phyloP scores from a whole-genome alignment of 1,284 basidiomycete species.

The Volvariella surrecta region DNA sequence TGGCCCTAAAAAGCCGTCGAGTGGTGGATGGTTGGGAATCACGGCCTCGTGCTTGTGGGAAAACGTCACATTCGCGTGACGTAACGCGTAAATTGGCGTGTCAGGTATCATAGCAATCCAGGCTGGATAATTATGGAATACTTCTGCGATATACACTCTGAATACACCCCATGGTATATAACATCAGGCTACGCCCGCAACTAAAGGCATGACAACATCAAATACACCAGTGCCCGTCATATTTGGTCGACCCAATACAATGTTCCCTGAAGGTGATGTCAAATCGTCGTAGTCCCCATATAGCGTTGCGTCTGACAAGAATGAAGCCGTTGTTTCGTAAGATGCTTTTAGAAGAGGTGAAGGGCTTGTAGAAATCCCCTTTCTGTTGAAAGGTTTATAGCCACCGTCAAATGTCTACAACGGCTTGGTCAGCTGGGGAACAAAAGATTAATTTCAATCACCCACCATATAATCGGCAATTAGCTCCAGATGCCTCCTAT shows the following conservation, averaged over 20 bases:
- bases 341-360: constrained; percentile 95
- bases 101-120: too few relatives aligned
- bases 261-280: constrained; percentile 81
- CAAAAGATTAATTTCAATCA: background rate
- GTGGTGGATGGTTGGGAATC: background rate
- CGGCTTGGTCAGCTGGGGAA: constrained; percentile 5
- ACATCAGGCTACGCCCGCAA: background rate
- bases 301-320: constrained; percentile 91
- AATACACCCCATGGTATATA: too few relatives aligned
- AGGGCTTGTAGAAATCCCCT: constrained; percentile 85
- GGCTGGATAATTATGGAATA: too few relatives aligned
- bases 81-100: constrained; percentile 19
- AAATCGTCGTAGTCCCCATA: constrained; percentile 94
- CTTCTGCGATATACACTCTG: too few relatives aligned
- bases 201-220: constrained; percentile 61
- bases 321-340: constrained; percentile 95
- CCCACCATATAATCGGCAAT: constrained; percentile 99
- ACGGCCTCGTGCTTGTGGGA: constrained; percentile 5
- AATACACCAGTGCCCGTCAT: constrained; percentile 85
- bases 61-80: constrained; percentile 25
- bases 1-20: constrained; percentile 11
- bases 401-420: constrained; percentile 90
- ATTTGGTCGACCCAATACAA: constrained; percentile 85
- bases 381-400: constrained; percentile 97
- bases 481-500: constrained; percentile 90